Evolutionary conservation across 2,329 filamentous ascomycete species (phyloP), one percentile per base, ranked within the genome.

Genomic region (Parastagonospora nodorum): DNA sequence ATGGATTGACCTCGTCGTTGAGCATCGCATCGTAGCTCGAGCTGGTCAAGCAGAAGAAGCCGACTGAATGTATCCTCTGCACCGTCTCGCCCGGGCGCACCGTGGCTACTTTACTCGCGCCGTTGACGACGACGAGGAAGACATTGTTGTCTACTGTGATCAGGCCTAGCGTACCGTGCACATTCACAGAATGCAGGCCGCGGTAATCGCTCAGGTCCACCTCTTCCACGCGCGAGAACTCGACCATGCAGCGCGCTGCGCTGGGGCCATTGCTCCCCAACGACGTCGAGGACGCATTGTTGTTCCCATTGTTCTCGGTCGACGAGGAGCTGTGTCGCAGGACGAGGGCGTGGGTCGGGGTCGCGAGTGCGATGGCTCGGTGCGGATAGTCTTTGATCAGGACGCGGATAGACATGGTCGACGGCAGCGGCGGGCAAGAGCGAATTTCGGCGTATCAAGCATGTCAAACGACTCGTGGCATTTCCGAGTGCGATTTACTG

Each of bases 41-140:
- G 64, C 88, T 89, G 72, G 90, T 97, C 53, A 99, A 78, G 69
- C 94, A 97, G 77, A 96, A 84, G 72, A 97, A 97, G 59, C 94
- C 90, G 51, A 97, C 93, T 15, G 84, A 86, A 53, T 87, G 82
- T 64, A 97, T 97, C 72, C 87, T 87, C 75, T 94, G 89, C 19
- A 97, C 88, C 4, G 88, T 93, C 79, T 97, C 93, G 40, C 90
- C 90, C 0, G 92, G 92, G 41, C 92, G 83, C 41, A 97, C 82
- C 1, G 85, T 91, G 12, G 92, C 93, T 5, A 92, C 91, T 55
- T 87, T 85, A 15, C 84, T 82, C 32, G 90, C 88, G 39, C 86
- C 85, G 27, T 89, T 95, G 45, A 97, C 89, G 50, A 97, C 88
- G 54, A 92, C 94, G 12, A 97, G 79, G 71, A 97, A 97, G 11